Percentiles rank a stretch among this genome's conserved stretches.
phyloP scores from a whole-genome alignment of 1,139 yeast species.

The Yamadazyma diddensiae region DNA sequence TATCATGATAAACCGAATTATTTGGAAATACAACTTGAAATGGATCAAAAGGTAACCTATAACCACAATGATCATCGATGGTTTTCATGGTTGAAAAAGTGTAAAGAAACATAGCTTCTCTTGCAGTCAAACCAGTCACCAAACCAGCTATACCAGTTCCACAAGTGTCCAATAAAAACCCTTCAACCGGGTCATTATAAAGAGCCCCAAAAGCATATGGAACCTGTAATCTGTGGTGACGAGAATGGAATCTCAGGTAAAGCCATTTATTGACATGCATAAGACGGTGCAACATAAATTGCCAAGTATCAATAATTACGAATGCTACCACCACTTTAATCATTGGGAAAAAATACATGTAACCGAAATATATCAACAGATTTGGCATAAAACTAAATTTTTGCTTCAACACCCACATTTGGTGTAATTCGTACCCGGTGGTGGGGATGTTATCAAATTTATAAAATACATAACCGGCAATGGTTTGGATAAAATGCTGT shows the following conservation, averaged over 20 bases:
- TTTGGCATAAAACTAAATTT: constrained; percentile 39
- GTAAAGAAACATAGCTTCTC: constrained; percentile 72
- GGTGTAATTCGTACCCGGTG: constrained; percentile 71
- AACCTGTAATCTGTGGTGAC: constrained; percentile 90
- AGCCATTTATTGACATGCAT: constrained; percentile 82
- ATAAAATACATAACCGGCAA: constrained; percentile 58
- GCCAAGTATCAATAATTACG: constrained; percentile 88
- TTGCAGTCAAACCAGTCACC: constrained; percentile 60
- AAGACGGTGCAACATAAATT: constrained; percentile 78
- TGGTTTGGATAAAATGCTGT: constrained; percentile 81
- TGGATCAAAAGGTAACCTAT: constrained; percentile 84
- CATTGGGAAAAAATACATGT: constrained; percentile 60
- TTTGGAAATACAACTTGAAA: constrained; percentile 90
- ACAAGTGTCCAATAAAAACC: constrained; percentile 82
- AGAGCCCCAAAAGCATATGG: constrained; percentile 97
- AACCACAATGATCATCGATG: constrained; percentile 98
- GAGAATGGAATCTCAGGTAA: constrained; percentile 82
- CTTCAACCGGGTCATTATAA: constrained; percentile 91
- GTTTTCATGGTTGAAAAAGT: constrained; percentile 93
- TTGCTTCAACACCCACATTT: constrained; percentile 59
- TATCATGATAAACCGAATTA: constrained; percentile 93
- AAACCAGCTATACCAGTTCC: constrained; percentile 87
- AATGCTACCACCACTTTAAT: constrained; percentile 62
- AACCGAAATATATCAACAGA: constrained; percentile 42
- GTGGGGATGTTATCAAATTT: constrained; percentile 58